phyloP scores from a whole-genome alignment of 2,329 filamentous ascomycete species.

The Fulvia fulva region DNA sequence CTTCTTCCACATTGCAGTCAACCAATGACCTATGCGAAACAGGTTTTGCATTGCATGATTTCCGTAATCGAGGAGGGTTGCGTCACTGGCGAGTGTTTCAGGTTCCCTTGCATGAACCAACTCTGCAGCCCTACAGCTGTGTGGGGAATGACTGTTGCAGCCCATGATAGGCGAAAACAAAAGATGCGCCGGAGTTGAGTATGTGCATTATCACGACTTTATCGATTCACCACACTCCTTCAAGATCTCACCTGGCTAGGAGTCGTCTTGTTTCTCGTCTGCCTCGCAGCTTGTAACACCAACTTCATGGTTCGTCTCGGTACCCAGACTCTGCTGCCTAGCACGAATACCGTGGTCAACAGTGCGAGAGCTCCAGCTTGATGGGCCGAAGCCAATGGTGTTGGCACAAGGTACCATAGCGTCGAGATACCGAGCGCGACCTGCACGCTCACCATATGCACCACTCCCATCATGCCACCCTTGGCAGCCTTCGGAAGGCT shows the following conservation, averaged over 20 bases:
- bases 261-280: constrained; percentile 6
- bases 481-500: constrained; percentile 56
- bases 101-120: not conserved
- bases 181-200: not conserved
- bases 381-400: constrained; percentile 80
- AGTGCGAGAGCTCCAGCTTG: constrained; percentile 86
- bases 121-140: not conserved
- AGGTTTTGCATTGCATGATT: not conserved
- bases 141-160: not conserved
- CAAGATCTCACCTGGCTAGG: not conserved
- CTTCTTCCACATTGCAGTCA: not conserved
- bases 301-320: constrained; percentile 47
- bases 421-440: constrained; percentile 84
- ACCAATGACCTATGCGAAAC: not conserved
- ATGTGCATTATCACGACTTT: not conserved
- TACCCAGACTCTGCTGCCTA: constrained; percentile 73
- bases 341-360: constrained; percentile 73
- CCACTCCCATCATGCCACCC: constrained; percentile 71
- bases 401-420: constrained; percentile 89
- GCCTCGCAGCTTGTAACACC: constrained; percentile 24
- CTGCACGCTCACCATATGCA: constrained; percentile 79
- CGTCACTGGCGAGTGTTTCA: not conserved
- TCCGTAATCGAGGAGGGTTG: not conserved
- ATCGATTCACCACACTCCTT: not conserved
- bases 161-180: too few relatives aligned